Evolutionary conservation across 257 asterid genomes (phyloP).

Genomic region (Asclepias syriaca): DNA sequence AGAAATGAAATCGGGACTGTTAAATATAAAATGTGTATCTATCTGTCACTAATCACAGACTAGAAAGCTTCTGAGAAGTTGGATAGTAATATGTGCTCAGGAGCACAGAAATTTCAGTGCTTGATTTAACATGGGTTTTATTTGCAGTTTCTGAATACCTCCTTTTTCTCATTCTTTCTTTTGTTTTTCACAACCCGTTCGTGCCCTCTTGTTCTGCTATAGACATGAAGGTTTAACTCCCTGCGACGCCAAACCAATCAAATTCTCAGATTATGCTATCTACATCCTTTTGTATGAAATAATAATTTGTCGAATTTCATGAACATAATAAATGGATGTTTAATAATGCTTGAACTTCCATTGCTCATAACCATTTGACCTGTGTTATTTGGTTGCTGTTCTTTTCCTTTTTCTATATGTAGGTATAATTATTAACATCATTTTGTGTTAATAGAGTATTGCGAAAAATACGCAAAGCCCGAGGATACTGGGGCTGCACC

Average conservation of each 20-base stretch:
- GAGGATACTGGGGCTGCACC: conserved; percentile 67
- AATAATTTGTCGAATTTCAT: too few species aligned
- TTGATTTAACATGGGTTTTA: not conserved
- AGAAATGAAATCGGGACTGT: not conserved
- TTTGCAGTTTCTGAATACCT: not conserved
- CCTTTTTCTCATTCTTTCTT: not conserved
- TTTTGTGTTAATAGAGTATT: conserved; percentile 41
- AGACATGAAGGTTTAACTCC: not conserved
- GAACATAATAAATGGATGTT: not conserved
- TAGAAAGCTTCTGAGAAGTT: not conserved
- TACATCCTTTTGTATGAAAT: too few species aligned
- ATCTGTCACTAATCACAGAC: not conserved
- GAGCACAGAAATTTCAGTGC: not conserved
- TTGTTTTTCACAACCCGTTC: not conserved
- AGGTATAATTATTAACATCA: not conserved
- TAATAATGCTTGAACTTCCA: not conserved
- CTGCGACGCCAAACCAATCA: too few species aligned
- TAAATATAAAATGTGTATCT: not conserved
- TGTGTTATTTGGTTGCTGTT: not conserved
- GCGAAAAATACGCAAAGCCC: conserved; percentile 76
- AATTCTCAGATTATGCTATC: too few species aligned
- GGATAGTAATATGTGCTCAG: not conserved
- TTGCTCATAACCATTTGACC: not conserved
- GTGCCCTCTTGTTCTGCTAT: not conserved
- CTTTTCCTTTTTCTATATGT: not conserved